Percentiles rank a stretch among this genome's conserved stretches.
These are phyloP conservation scores for Monilinia fructicola DNA, from an alignment of 2,329 filamentous ascomycete genomes.

Conservation along the genomic window DNA sequence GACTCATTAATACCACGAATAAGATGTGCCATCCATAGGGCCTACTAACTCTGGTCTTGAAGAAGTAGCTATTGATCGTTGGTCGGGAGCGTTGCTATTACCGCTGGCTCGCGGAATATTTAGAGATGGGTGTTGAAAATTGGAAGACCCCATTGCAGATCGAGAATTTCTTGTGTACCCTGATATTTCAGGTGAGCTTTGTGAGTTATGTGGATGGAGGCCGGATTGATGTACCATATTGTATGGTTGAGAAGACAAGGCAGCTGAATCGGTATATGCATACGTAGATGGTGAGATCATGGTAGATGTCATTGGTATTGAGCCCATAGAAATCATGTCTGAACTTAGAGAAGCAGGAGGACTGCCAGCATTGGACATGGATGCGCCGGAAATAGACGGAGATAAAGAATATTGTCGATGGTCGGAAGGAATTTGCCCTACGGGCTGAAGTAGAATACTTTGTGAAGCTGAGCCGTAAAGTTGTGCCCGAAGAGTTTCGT, in stretches of 20 bases:
- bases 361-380: conserved; percentile 38
- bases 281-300: conserved; percentile 38
- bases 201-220: conserved; percentile 40
- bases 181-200: conserved; percentile 43
- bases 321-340: conserved; percentile 40
- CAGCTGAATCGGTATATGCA: conserved; percentile 38
- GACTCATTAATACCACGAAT: conserved; percentile 21
- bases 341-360: conserved; percentile 37
- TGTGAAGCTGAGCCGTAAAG: conserved; percentile 41
- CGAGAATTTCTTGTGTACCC: conserved; percentile 39
- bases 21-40: conserved; percentile 19
- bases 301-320: conserved; percentile 39
- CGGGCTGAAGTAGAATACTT: conserved; percentile 32
- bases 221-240: conserved; percentile 42
- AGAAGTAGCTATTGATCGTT: conserved; percentile 29
- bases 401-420: conserved; percentile 40
- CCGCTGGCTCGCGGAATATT: conserved; percentile 36
- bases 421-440: conserved; percentile 29
- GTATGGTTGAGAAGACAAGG: conserved; percentile 40
- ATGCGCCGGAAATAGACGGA: conserved; percentile 40
- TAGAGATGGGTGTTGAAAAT: conserved; percentile 38
- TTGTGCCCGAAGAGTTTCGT: conserved; percentile 43
- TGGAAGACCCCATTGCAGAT: conserved; percentile 39
- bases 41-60: conserved; percentile 31
- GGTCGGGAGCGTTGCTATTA: conserved; percentile 25